A percentile compares a stretch with the other conserved stretches of the same genome.
These are phyloP conservation scores for Brettanomyces nanus DNA, from an alignment of 805 yeast species.

Conservation along the genomic window DNA sequence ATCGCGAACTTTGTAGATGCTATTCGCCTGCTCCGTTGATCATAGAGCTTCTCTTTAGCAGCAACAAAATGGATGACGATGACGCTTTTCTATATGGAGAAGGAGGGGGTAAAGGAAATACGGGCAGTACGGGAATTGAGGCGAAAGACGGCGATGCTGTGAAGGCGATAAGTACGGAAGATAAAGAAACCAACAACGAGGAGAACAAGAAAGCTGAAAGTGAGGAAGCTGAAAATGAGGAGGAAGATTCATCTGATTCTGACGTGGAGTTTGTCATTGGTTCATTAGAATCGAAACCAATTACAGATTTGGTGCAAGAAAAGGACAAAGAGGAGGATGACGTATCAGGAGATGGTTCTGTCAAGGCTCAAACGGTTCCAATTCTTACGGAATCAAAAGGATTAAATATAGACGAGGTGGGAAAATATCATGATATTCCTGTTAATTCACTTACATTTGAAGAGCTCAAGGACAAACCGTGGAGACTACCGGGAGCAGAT, in stretches of 20 bases:
- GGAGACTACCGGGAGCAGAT: slow-evolving; percentile 98
- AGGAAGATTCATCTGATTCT: slow-evolving; percentile 34
- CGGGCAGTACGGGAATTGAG: slow-evolving; percentile 12
- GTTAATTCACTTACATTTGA: slow-evolving; percentile 74
- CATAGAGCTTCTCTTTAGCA: too few relatives aligned
- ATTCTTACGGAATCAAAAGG: slow-evolving; percentile 30
- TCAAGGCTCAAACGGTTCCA: slow-evolving; percentile 23
- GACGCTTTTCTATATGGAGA: slow-evolving; percentile 63
- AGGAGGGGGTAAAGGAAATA: slow-evolving; percentile 25
- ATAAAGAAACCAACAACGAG: slow-evolving; percentile 12
- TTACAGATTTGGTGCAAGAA: slow-evolving; percentile 2
- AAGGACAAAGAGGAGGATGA: slow-evolving; percentile 5
- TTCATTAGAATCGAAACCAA: slow-evolving; percentile 13
- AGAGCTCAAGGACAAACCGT: slow-evolving; percentile 86
- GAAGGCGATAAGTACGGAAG: slow-evolving; percentile 20
- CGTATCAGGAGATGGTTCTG: slow-evolving; percentile 12
- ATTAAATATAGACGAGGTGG: slow-evolving; percentile 66
- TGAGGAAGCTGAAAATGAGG: slow-evolving; percentile 14
- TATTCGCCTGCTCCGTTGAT: too few relatives aligned
- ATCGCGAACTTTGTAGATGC: too few relatives aligned
- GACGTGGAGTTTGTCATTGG: slow-evolving; percentile 80
- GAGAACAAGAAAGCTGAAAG: slow-evolving; percentile 22
- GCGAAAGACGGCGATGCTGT: slow-evolving; percentile 12
- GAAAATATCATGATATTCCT: slow-evolving; percentile 71
- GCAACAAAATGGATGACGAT: slow-evolving; percentile 47